Evolutionary conservation across 1,284 basidiomycete genomes (phyloP), one percentile per base, ranked within the genome.

Genomic region (Wolfiporia cocos): DNA sequence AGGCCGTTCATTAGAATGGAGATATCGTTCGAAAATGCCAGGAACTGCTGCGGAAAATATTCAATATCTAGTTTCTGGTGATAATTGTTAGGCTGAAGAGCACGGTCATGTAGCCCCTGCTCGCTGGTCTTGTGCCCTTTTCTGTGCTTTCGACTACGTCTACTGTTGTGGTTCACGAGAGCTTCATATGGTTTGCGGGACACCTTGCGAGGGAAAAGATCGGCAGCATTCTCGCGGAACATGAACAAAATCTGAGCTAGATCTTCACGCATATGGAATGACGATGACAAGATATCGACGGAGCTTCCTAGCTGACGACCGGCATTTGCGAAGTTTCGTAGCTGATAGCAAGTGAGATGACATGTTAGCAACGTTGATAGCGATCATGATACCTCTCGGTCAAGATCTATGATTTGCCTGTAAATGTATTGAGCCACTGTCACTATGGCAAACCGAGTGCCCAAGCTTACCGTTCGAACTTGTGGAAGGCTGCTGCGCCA

Each of bases 301-400:
- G 81, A 84, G 42, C 78, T 81, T 18, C 82, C 82, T 0, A 85
- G 67, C 56, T 82, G 81, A 28, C 81, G 75, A 11, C 80, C 73
- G n/a, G 81, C 79, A 51, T 83, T 81, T 30, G 80, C 76, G 54
- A 85, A 85, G 58, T 81, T 84, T 29, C 80, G 71, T 12, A 85
- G 68, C 80, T 85, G n/a, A n/a, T n/a, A n/a, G n/a, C n/a, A n/a
- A 54, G 21, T 14, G 28, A 12, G 12, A 31, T 35, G 9, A 33
- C 24, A 32, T 12, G 19, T 23, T 20, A 35, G 21, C 26, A 34
- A 36, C 33, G 39, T n/a, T n/a, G n/a, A 44, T 40, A 35, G 5
- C 20, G 15, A 29, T 19, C 22, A 37, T 1, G n/a, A 5, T 50
- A 80, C 80, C 66, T 83, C 79, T 58, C 75, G 76, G 57, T 84